A percentile compares a stretch with the other conserved stretches of the same genome.
Conservation (phyloP, 176 grass and related monocot species). For the Carex parvula region DNA sequence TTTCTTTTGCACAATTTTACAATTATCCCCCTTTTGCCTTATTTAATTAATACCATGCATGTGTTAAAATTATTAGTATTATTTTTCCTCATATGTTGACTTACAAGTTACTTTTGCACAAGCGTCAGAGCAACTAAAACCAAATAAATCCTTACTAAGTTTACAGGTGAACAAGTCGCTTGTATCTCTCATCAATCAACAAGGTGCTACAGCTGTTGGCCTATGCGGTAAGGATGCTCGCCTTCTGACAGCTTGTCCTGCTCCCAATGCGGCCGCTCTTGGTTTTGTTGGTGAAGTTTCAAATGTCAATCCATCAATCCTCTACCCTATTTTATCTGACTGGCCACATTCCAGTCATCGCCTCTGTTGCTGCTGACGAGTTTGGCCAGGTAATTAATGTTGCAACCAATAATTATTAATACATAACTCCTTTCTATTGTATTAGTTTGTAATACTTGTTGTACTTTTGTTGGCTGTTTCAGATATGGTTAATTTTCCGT, state of each 20-base stretch:
- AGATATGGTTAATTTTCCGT: too few relatives aligned
- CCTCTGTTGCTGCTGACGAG: conserved; percentile 72
- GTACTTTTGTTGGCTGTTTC: too few relatives aligned
- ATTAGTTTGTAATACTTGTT: too few relatives aligned
- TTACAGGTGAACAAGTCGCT: conserved; percentile 60
- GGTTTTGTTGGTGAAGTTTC: conserved; percentile 75
- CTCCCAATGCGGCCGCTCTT: conserved; percentile 44
- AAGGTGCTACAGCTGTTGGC: conserved; percentile 67
- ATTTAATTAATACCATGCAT: not conserved
- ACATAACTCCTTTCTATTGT: not conserved
- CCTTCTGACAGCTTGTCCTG: conserved; percentile 57
- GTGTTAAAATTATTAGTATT: not conserved
- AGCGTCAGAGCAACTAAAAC: not conserved
- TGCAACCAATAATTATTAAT: not conserved
- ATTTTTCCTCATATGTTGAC: not conserved
- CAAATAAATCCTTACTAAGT: not conserved
- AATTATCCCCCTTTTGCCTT: not conserved
- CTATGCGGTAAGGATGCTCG: conserved; percentile 67
- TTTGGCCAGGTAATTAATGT: conserved; percentile 8
- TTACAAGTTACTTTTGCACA: too few relatives aligned
- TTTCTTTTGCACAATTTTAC: too few relatives aligned
- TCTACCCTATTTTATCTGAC: conserved; percentile 43
- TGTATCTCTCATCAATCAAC: conserved; percentile 66
- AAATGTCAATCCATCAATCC: conserved; percentile 55
- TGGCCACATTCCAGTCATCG: conserved; percentile 87